phyloP scores from a whole-genome alignment of 2,329 filamentous ascomycete genomes.

The Fusarium nodosum region DNA sequence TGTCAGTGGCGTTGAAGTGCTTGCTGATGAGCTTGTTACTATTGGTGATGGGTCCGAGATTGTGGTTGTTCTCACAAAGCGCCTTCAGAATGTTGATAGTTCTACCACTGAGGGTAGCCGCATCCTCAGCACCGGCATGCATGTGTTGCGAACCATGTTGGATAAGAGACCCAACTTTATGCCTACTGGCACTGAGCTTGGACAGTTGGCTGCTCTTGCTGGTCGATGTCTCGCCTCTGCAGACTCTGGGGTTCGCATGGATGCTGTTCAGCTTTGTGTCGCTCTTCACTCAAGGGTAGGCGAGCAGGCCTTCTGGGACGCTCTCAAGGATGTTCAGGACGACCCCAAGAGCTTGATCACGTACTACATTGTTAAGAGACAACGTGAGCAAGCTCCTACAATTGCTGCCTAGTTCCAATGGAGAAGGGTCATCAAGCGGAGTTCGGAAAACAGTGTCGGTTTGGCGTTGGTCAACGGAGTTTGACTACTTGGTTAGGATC shows the following conservation, averaged over 20 bases:
- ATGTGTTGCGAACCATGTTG: slow-evolving; percentile 72
- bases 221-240: slow-evolving; percentile 70
- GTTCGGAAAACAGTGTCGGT: slow-evolving; percentile 14
- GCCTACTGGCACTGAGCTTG: slow-evolving; percentile 66
- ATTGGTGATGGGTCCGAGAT: slow-evolving; percentile 75
- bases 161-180: slow-evolving; percentile 63
- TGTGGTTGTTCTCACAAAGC: slow-evolving; percentile 65
- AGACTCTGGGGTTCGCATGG: slow-evolving; percentile 76
- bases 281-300: slow-evolving; percentile 75
- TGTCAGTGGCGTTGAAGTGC: slow-evolving; percentile 78
- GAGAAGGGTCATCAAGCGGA: slow-evolving; percentile 2
- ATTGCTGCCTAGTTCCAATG: slow-evolving; percentile 16
- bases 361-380: slow-evolving; percentile 82
- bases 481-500: slow-evolving; percentile 26
- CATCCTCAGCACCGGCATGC: slow-evolving; percentile 72
- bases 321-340: slow-evolving; percentile 73
- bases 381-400: slow-evolving; percentile 63
- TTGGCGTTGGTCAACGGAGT: slow-evolving; percentile 46
- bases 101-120: slow-evolving; percentile 62
- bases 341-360: slow-evolving; percentile 83
- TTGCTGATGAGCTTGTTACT: slow-evolving; percentile 78
- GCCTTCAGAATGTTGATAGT: slow-evolving; percentile 61
- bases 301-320: slow-evolving; percentile 75
- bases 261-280: slow-evolving; percentile 84
- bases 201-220: slow-evolving; percentile 64